Base-by-base conservation (phyloP, 371 early-diverging fungal species). In the Syncephalastrum monosporum region DNA sequence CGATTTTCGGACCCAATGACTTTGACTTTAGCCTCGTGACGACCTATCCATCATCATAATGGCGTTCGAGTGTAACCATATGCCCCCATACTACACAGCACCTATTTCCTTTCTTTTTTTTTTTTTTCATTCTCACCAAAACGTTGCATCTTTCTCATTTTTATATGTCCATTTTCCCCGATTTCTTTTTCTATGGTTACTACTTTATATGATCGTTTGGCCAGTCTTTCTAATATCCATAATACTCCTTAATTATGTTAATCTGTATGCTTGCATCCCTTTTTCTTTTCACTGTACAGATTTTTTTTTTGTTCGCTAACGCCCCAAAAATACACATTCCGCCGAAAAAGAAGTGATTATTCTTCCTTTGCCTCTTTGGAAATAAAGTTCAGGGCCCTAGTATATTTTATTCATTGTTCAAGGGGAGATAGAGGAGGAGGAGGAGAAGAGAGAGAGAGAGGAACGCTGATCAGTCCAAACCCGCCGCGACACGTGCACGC, bases 221-320 rank as follows among this genome's bases (percentile, higher is more conserved):
- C 47, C 47, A 46, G 19, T 48, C 21, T 48, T 16, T 48, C 21
- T 48, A 48, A 17, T 48, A 48, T 19, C 13, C 15, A 48, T 33
- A 33, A 33, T 33, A 33, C 38, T 33, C 48, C 14, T 48, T 27
- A 48, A 15, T 24, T 48, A 48, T 48, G 48, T 27, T 48, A 21
- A 48, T 48, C 27, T 48, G 48, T 27, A 48, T 48, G 48, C 17
- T 27, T 48, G 48, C 48, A 17, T 27, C 48, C 47, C 21, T 51
- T 56, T 38, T 50, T 10, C 49, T 33, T 56, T 51, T 50, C 38
- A 47, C 23, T 56, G 29, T 38, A 33, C 42, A 25, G n/a, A 47
- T 19, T 46, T 46, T 56, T 56, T 56, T 19, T 25, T 47, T 47
- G 45, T 47, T 25, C 45, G 38, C 29, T 41, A 42, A 19, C 48